These are phyloP conservation scores for Blastocystis sp. DNA, from an alignment of 352 stramenopile genomes.

Conservation along the genomic window DNA sequence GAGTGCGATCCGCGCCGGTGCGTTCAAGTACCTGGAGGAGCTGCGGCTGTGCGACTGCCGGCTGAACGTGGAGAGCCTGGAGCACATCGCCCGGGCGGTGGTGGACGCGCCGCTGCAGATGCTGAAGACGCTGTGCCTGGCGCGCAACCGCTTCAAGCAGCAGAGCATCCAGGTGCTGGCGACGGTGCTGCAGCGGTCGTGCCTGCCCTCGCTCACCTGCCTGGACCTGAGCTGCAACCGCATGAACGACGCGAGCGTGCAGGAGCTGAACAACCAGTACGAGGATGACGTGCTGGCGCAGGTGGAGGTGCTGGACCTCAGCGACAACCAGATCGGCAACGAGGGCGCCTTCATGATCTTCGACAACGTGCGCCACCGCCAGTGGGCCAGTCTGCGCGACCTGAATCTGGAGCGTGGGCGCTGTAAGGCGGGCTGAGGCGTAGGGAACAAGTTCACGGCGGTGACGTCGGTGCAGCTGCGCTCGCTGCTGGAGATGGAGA, in stretches of 20 bases:
- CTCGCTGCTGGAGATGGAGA: conserved; percentile 67
- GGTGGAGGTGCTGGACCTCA: conserved; percentile 76
- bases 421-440: background rate
- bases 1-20: conserved; percentile 10
- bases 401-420: conserved; percentile 16
- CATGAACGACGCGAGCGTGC: conserved; percentile 25
- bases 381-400: conserved; percentile 20
- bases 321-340: conserved; percentile 76
- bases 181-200: conserved; percentile 17
- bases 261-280: conserved; percentile 35
- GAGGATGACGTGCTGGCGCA: conserved; percentile 65
- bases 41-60: conserved; percentile 29
- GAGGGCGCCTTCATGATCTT: conserved; percentile 75
- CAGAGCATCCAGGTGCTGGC: conserved; percentile 3
- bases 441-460: conserved; percentile 52
- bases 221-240: conserved; percentile 56
- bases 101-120: conserved; percentile 30
- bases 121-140: conserved; percentile 8
- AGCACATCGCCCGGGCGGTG: conserved; percentile 39
- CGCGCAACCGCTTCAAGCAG: conserved; percentile 23
- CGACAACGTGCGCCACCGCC: conserved; percentile 50
- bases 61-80: conserved; percentile 8
- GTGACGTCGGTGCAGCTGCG: conserved; percentile 56
- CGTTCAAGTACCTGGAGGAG: conserved; percentile 46
- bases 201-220: conserved; percentile 27